Conservation (phyloP, 83 land plant species). For the Thuja plicata region DNA sequence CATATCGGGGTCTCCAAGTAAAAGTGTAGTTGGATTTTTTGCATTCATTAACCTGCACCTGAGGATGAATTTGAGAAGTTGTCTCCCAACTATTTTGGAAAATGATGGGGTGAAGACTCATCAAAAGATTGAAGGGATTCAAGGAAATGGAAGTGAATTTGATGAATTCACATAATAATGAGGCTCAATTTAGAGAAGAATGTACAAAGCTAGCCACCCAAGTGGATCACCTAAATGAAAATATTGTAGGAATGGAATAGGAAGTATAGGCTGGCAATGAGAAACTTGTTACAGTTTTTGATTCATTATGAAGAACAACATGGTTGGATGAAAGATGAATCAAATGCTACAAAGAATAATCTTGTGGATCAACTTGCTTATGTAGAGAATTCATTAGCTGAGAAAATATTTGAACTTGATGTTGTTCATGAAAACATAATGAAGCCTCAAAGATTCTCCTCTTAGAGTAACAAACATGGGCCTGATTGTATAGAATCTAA, state of each 20-base stretch:
- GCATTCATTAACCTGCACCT: no score
- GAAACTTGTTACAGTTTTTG: slow-evolving; percentile 12
- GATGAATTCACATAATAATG: slow-evolving; percentile 14
- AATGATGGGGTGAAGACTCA: no score
- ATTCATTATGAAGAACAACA: slow-evolving; percentile 18
- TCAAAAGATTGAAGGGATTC: neutral
- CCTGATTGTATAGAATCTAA: neutral
- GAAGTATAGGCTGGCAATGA: slow-evolving; percentile 18
- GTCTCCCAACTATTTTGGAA: no score
- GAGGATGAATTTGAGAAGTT: no score
- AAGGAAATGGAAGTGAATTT: slow-evolving; percentile 7
- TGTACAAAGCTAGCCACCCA: neutral
- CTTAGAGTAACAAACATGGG: neutral
- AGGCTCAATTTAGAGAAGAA: slow-evolving; percentile 13
- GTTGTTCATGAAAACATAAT: neutral
- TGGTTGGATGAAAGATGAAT: slow-evolving; percentile 3
- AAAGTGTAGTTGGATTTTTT: no score
- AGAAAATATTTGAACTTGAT: neutral
- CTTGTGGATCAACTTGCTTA: neutral
- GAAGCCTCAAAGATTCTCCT: neutral
- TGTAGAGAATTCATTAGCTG: neutral
- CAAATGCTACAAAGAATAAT: slow-evolving; percentile 7
- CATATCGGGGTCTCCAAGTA: no score
- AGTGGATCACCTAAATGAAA: slow-evolving; percentile 14
- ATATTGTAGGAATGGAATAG: slow-evolving; percentile 5